Conservation (phyloP, 2,329 filamentous ascomycete species). For the Phaeophleospora eucalypticola region DNA sequence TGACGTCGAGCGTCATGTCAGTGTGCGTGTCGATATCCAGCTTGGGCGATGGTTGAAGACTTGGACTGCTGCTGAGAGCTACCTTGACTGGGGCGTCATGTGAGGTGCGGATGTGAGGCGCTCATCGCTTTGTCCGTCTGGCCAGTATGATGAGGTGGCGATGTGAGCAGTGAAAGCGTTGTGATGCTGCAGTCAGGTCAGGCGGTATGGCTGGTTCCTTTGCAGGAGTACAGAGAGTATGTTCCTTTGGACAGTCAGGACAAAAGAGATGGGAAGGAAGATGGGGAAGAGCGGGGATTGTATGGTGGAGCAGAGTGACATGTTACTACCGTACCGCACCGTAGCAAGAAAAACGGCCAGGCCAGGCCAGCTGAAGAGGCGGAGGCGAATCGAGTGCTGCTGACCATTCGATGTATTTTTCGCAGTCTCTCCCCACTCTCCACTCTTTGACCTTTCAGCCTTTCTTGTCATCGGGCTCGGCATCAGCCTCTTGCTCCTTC, state of each 20-base stretch:
- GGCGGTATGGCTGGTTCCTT: too few relatives aligned
- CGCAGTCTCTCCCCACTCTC: too few relatives aligned
- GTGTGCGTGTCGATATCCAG: neutral
- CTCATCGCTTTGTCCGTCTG: neutral
- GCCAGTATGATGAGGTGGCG: too few relatives aligned
- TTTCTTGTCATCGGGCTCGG: neutral
- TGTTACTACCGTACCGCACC: neutral
- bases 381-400: too few relatives aligned
- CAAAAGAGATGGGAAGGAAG: neutral
- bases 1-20: slow-evolving; percentile 24
- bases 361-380: too few relatives aligned
- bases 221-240: too few relatives aligned
- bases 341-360: too few relatives aligned
- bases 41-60: neutral
- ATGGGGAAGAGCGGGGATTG: neutral
- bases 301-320: neutral
- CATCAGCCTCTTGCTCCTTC: neutral
- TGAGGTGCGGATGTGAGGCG: neutral
- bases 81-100: too few relatives aligned
- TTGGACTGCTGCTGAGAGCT: too few relatives aligned
- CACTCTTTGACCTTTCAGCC: neutral
- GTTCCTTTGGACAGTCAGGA: too few relatives aligned
- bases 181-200: neutral
- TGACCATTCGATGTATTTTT: too few relatives aligned
- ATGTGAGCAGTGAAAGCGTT: too few relatives aligned